A percentile compares a stretch with the other conserved stretches of the same genome.
phyloP scores from a whole-genome alignment of 768 basidiomycete genomes.

The Vararia minispora region DNA sequence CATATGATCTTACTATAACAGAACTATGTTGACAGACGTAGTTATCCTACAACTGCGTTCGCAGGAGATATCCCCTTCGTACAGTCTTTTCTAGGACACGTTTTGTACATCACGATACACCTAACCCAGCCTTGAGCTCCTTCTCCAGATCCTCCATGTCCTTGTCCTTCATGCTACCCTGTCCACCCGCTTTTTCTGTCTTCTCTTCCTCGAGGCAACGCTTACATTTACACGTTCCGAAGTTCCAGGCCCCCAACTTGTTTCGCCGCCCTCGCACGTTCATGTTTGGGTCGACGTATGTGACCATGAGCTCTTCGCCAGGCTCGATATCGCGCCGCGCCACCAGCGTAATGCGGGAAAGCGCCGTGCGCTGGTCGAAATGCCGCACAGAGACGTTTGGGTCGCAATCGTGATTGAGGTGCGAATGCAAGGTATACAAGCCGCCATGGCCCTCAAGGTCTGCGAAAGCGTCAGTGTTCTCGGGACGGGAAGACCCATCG shows the following conservation, averaged over 20 bases:
- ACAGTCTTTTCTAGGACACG: no score
- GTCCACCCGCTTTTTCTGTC: conserved; percentile 1
- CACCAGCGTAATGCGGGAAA: conserved; percentile 66
- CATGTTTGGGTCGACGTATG: conserved; percentile 67
- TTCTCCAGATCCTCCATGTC: conserved; percentile 39
- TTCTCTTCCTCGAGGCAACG: conserved; percentile 53
- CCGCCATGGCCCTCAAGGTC: conserved; percentile 84
- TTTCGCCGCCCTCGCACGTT: conserved; percentile 33
- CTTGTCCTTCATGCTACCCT: conserved; percentile 10
- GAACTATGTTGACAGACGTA: no score
- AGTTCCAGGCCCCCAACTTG: conserved; percentile 62
- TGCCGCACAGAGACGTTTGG: conserved; percentile 77
- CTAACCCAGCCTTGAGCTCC: conserved; percentile 56
- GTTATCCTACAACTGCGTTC: no score
- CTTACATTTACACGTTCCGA: conserved; percentile 56
- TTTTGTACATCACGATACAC: no score
- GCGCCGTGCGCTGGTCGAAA: conserved; percentile 53
- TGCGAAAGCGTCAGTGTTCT: conserved; percentile 14
- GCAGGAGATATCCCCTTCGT: no score
- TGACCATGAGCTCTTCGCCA: conserved; percentile 68
- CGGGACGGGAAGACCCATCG: neutral
- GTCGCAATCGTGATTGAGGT: conserved; percentile 76
- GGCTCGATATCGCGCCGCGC: conserved; percentile 50
- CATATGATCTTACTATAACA: no score
- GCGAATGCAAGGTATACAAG: conserved; percentile 75